phyloP scores from a whole-genome alignment of 352 stramenopile species.

The Globisporangium middletonii region DNA sequence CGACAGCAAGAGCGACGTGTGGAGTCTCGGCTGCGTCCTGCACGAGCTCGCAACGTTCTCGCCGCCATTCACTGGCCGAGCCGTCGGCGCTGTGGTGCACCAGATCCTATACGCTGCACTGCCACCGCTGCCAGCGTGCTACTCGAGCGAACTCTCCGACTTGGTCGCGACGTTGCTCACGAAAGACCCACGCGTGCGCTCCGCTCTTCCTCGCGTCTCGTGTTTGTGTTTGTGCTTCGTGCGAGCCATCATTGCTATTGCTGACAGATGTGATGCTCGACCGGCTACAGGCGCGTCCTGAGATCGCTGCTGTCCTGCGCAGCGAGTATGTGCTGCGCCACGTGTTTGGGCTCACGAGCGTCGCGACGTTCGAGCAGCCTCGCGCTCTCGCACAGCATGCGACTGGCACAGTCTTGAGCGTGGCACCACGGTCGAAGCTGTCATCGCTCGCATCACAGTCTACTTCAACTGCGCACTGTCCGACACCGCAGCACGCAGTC shows the following conservation, averaged over 20 bases:
- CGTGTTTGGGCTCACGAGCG: slow-evolving; percentile 25
- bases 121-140: slow-evolving; percentile 18
- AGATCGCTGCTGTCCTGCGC: slow-evolving; percentile 17
- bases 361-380: slow-evolving; percentile 23
- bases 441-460: background rate
- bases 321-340: slow-evolving; percentile 21
- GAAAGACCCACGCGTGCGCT: slow-evolving; percentile 35
- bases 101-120: slow-evolving; percentile 38
- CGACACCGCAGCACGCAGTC: background rate
- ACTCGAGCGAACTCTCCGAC: slow-evolving; percentile 22
- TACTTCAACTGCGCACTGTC: background rate
- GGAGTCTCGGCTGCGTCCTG: slow-evolving; percentile 81
- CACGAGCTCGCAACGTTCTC: slow-evolving; percentile 60
- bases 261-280: background rate
- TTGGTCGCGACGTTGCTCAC: slow-evolving; percentile 30
- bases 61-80: slow-evolving; percentile 55
- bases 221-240: background rate
- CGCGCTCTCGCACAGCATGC: slow-evolving; percentile 18
- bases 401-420: background rate
- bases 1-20: slow-evolving; percentile 70
- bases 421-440: no score
- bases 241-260: background rate
- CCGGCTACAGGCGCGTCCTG: slow-evolving; percentile 18
- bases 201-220: background rate
- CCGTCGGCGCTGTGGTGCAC: slow-evolving; percentile 50